Percentiles rank a stretch among this genome's conserved stretches.
Evolutionary conservation across 129 eudicot genomes (phyloP).

Genomic region (Artemisia tridentata): DNA sequence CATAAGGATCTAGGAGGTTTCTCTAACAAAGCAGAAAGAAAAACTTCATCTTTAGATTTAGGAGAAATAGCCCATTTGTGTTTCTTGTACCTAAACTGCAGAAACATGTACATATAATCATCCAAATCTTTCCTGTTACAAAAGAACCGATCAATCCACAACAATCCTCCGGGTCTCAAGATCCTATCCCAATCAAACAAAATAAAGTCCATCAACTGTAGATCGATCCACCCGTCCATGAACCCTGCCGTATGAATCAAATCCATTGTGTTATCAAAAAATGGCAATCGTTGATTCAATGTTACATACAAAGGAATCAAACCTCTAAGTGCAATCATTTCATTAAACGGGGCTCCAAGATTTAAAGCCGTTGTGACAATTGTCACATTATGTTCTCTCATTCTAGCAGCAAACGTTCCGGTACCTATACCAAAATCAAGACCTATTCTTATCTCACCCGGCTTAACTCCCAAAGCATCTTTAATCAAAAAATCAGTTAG

Average conservation of each 20-base stretch:
- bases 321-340: constrained; percentile 91
- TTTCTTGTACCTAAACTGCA: constrained; percentile 95
- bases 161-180: constrained; percentile 92
- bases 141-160: constrained; percentile 90
- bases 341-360: constrained; percentile 92
- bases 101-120: constrained; percentile 94
- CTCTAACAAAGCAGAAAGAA: constrained; percentile 85
- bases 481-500: constrained; percentile 59
- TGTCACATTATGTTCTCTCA: constrained; percentile 81
- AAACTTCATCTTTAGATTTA: constrained; percentile 84
- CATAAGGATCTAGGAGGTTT: constrained; percentile 83
- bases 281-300: constrained; percentile 82
- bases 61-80: constrained; percentile 78
- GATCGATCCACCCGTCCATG: constrained; percentile 97
- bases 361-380: constrained; percentile 84
- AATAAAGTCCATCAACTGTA: constrained; percentile 76
- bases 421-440: constrained; percentile 92
- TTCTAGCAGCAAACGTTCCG: constrained; percentile 89
- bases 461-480: constrained; percentile 70
- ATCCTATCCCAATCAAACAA: constrained; percentile 94
- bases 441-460: constrained; percentile 85
- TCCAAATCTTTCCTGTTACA: constrained; percentile 79
- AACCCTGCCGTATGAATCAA: constrained; percentile 86
- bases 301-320: constrained; percentile 75
- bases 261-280: constrained; percentile 95